phyloP scores from a whole-genome alignment of 371 early-diverging fungal species.

The Mortierella sp. region DNA sequence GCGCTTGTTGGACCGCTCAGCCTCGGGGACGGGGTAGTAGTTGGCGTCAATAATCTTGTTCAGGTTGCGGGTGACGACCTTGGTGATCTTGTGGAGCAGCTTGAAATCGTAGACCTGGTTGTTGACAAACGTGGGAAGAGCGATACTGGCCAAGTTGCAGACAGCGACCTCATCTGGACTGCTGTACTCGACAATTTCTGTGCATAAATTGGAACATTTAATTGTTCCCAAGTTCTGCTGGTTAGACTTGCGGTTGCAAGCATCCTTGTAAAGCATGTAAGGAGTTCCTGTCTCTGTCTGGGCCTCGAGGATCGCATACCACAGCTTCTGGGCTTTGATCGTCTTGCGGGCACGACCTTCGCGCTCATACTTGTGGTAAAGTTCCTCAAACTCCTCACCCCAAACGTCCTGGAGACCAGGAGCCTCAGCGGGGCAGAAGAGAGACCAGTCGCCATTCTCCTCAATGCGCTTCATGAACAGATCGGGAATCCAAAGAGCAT shows the following conservation, averaged over 20 bases:
- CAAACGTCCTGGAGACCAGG: conserved; percentile 93
- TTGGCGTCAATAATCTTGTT: conserved; percentile 98
- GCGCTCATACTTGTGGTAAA: conserved; percentile 92
- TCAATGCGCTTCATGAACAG: conserved; percentile 99
- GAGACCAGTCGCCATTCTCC: conserved; percentile 93
- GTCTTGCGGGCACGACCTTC: conserved; percentile 88
- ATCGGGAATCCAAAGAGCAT: conserved; percentile 99
- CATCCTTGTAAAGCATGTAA: conserved; percentile 99
- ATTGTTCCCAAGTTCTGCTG: conserved; percentile 99
- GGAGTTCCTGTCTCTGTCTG: conserved; percentile 99
- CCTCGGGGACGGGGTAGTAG: conserved; percentile 97
- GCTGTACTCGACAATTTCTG: conserved; percentile 98
- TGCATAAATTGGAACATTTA: conserved; percentile 86
- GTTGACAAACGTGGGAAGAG: conserved; percentile 94
- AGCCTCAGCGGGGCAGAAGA: conserved; percentile 98
- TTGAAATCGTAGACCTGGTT: conserved; percentile 79
- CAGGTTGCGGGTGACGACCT: conserved; percentile 92
- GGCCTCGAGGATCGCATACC: conserved; percentile 98
- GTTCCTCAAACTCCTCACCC: conserved; percentile 96
- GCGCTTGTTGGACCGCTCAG: conserved; percentile 90
- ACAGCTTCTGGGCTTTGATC: conserved; percentile 97
- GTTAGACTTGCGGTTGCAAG: conserved; percentile 94
- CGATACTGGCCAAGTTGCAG: conserved; percentile 98
- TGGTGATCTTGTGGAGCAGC: conserved; percentile 82
- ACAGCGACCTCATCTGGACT: conserved; percentile 98